A percentile compares a stretch with the other conserved stretches of the same genome.
These are phyloP conservation scores for Stachybotrys chartarum DNA, from an alignment of 2,329 filamentous ascomycete genomes.

Conservation along the genomic window DNA sequence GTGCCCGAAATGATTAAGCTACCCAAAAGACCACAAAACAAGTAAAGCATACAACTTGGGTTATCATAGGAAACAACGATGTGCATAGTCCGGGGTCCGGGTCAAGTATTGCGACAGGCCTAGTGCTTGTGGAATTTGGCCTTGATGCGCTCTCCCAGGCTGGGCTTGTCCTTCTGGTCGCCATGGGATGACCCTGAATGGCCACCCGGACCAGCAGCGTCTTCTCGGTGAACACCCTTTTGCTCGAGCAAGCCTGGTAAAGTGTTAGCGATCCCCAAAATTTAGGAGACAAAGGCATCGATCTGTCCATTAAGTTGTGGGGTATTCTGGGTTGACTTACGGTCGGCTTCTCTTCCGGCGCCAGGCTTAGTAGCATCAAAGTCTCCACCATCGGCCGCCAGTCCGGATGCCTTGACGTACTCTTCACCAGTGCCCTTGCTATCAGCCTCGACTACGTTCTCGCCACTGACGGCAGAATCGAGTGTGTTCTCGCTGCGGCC, in stretches of 20 bases:
- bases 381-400: slow-evolving; percentile 58
- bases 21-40: background rate
- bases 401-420: slow-evolving; percentile 49
- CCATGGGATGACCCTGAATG: slow-evolving; percentile 4
- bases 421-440: slow-evolving; percentile 45
- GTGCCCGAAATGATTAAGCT: background rate
- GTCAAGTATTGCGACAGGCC: background rate
- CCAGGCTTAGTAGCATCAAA: slow-evolving; percentile 59
- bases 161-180: slow-evolving; percentile 36
- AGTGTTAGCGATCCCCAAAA: background rate
- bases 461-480: background rate
- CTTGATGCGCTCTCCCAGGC: slow-evolving; percentile 60
- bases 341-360: slow-evolving; percentile 59
- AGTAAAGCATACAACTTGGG: no score
- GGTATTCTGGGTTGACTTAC: slow-evolving; percentile 31
- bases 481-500: slow-evolving; percentile 6
- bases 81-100: background rate
- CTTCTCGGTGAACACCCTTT: slow-evolving; percentile 19
- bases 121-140: slow-evolving; percentile 54
- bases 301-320: background rate
- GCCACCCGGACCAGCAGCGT: slow-evolving; percentile 1
- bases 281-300: background rate
- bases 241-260: slow-evolving; percentile 23
- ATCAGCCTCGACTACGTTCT: slow-evolving; percentile 1
- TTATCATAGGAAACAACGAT: background rate